These are phyloP conservation scores for Vigna nakashimae DNA, from an alignment of 306 rosid species.

Conservation along the genomic window DNA sequence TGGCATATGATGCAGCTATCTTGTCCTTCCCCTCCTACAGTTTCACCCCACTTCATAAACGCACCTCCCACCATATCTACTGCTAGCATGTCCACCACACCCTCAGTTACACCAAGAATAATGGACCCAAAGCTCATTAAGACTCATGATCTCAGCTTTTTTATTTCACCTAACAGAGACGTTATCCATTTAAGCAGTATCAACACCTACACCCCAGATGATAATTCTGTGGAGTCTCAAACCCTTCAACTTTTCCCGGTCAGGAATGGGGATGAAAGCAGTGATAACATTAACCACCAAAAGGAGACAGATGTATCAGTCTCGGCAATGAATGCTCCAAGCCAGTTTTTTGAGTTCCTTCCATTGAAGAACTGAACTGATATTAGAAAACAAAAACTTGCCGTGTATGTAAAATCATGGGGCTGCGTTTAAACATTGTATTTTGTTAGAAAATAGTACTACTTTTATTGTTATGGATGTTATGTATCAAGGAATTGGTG, in stretches of 20 bases:
- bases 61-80: constrained; percentile 50
- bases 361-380: constrained; percentile 46
- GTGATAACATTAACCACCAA: constrained; percentile 45
- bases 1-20: constrained; percentile 81
- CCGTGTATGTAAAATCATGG: constrained; percentile 42
- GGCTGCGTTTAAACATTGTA: constrained; percentile 34
- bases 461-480: constrained; percentile 49
- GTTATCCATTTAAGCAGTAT: constrained; percentile 42
- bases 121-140: constrained; percentile 66
- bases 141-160: constrained; percentile 60
- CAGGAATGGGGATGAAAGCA: constrained; percentile 51
- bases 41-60: constrained; percentile 38
- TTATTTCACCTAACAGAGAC: constrained; percentile 49
- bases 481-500: constrained; percentile 59
- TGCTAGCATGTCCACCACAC: constrained; percentile 35
- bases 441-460: constrained; percentile 50
- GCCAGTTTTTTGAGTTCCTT: constrained; percentile 60
- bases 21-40: constrained; percentile 44
- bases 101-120: constrained; percentile 36
- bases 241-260: constrained; percentile 89
- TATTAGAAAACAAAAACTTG: constrained; percentile 8
- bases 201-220: constrained; percentile 1
- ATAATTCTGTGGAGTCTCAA: constrained; percentile 60
- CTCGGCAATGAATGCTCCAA: constrained; percentile 60
- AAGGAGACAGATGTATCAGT: constrained; percentile 55